Percentiles rank a stretch among this genome's conserved stretches.
Evolutionary conservation across 768 basidiomycete species (phyloP).

Genomic region (Termitomyces sp.): DNA sequence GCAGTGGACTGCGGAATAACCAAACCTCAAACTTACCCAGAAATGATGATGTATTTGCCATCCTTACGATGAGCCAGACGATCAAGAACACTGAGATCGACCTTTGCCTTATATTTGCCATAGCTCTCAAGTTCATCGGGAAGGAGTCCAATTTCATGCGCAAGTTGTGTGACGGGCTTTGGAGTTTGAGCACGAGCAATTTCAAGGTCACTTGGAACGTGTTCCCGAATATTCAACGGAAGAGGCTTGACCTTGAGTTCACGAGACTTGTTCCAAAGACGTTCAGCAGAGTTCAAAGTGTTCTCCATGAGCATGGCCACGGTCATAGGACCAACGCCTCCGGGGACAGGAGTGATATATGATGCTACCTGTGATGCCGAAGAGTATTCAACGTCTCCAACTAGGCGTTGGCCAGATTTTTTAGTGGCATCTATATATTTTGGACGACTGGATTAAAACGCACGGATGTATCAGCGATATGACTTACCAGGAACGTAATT

Average conservation of each 20-base stretch:
- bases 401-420: slow-evolving; percentile 92
- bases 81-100: slow-evolving; percentile 84
- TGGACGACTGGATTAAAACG: background rate
- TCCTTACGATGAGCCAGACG: slow-evolving; percentile 80
- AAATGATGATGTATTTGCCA: slow-evolving; percentile 95
- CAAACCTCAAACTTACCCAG: slow-evolving; percentile 50
- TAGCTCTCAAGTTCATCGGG: slow-evolving; percentile 89
- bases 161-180: slow-evolving; percentile 81
- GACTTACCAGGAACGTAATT: slow-evolving; percentile 83
- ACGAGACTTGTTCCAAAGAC: slow-evolving; percentile 67
- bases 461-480: background rate
- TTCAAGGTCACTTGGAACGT: slow-evolving; percentile 95
- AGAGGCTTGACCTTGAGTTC: slow-evolving; percentile 72
- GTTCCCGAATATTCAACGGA: slow-evolving; percentile 68
- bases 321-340: slow-evolving; percentile 99
- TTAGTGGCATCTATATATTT: slow-evolving; percentile 65
- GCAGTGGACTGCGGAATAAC: background rate
- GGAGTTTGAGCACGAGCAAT: slow-evolving; percentile 94
- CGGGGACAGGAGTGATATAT: slow-evolving; percentile 95
- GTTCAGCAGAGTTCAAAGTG: slow-evolving; percentile 78
- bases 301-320: slow-evolving; percentile 98
- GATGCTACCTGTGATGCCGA: slow-evolving; percentile 77
- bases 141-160: slow-evolving; percentile 81
- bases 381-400: slow-evolving; percentile 90
- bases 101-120: slow-evolving; percentile 96